Base-by-base conservation (phyloP, 495 filamentous ascomycete species). In the Penicillium taxi region DNA sequence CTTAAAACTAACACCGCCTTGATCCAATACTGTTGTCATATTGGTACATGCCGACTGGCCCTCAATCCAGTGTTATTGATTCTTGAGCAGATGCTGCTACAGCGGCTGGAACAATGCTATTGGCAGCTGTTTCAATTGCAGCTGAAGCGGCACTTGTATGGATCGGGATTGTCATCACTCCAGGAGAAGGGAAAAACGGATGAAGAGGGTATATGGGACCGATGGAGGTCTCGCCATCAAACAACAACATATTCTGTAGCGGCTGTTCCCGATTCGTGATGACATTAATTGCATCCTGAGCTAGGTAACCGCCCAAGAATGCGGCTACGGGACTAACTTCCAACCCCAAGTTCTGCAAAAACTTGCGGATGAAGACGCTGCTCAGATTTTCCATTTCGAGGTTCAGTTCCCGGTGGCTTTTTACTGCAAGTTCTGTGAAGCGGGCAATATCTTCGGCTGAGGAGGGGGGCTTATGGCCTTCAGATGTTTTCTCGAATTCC, bases 251-350 rank as follows among this genome's bases (percentile, higher is more conserved):
- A 55, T 98, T 98, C 67, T 96, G 93, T 11, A 96, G 74, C 2
- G 91, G 91, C 58, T 96, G 91, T 63, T 96, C 86, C 26, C 84
- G 73, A 45, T 79, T 74, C 15, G 88, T 85, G 6, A 96, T 74
- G 23, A 96, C 89, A 44, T 96, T 96, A 59, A 98, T 96, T 13
- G 94, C 86, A 55, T 98, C 91, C 63, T 98, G 91, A 2, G 90
- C 88, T 4, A 98, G 68, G 51, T 84, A 76, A 1, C 88, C 91
- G 17, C 91, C 91, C 16, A 96, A 58, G 40, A 96, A 87, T 0
- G 91, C 90, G 2, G 87, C 80, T 8, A 93, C 85, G 15, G 91
- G 87, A 19, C 82, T 80, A 19, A 98, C 60, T 59, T 98, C 91
- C 45, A 73, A 73, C 11, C 78, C 80, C 3, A 94, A 64, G 27